These are phyloP conservation scores for Dissophora globulifera DNA, from an alignment of 192 early-diverging fungal genomes.

Conservation along the genomic window DNA sequence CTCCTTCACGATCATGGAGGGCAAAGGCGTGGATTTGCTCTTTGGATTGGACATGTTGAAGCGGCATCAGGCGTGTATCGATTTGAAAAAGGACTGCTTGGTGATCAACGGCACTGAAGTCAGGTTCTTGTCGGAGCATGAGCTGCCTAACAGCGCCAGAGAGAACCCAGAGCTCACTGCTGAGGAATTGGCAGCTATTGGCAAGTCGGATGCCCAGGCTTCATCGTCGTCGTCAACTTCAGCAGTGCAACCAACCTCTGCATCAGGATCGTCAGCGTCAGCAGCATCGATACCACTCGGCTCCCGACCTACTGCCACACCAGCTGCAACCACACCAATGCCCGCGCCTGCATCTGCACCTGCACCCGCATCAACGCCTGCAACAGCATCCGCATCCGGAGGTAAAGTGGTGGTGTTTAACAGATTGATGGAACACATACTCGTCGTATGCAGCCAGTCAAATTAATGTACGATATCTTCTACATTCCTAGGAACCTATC, in stretches of 20 bases:
- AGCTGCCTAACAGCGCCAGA: constrained; percentile 75
- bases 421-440: too few species aligned
- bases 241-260: constrained; percentile 24
- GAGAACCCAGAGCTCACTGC: constrained; percentile 29
- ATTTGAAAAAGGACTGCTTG: constrained; percentile 84
- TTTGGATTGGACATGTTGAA: constrained; percentile 98
- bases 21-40: constrained; percentile 87
- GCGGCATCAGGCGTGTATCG: constrained; percentile 91
- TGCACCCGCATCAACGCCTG: background rate
- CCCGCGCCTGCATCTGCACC: background rate
- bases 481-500: constrained; percentile 38
- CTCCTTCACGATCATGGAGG: constrained; percentile 95
- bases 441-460: too few species aligned
- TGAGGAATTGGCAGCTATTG: constrained; percentile 43
- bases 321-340: too few species aligned
- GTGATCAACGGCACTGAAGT: constrained; percentile 83
- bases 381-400: background rate
- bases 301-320: constrained; percentile 24
- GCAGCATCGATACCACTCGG: too few species aligned
- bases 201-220: constrained; percentile 9
- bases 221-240: constrained; percentile 9
- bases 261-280: too few species aligned
- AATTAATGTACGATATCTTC: background rate
- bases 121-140: constrained; percentile 92
- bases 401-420: too few species aligned